Evolutionary conservation across 192 early-diverging fungal genomes (phyloP), one percentile per base, ranked within the genome.

Genomic region (Pecoramyces ruminantium): DNA sequence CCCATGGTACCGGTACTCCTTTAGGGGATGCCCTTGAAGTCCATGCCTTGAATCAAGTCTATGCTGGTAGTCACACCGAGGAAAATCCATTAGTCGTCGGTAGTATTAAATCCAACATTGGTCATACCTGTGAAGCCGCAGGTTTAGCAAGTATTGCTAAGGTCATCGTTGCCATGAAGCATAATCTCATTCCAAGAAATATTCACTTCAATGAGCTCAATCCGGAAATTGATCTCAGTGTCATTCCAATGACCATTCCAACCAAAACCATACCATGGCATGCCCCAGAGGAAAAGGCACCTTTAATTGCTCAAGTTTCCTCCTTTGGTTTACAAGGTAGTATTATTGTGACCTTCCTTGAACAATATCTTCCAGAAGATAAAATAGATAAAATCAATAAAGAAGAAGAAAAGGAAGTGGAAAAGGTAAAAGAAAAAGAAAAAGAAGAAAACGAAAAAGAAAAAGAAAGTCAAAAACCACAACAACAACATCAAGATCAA

Each of bases 241-340:
- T n/a, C 12, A 51, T 80, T 79, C 79, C 79, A 58, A 79, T 85
- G 78, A 58, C 39, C 2, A 82, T 85, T 42, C 84, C 82, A 77
- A 85, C 81, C 78, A 81, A 82, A 27, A 78, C 18, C 40, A 79
- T 78, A 78, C 79, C 30, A 30, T 84, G 80, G 30, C 29, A 28
- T 28, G 3, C 42, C 4, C 18, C 42, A 29, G 21, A 78, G 81
- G 27, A 79, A 28, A 5, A 82, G 82, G 29, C 78, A 78, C 38
- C 30, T 40, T 25, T 82, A 39, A 30, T 85, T 80, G 79, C 79
- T 29, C 83, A 81, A 16, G 79, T 86, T 27, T 81, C 77, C 38
- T 78, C 82, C 21, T 86, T 78, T 77, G 85, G 84, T 27, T 34
- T 86, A 78, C 82, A 84, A 51, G 85, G 84, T 29, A 29, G 82